Base-by-base conservation (phyloP, 768 basidiomycete species). In the Termitomyces sp. region DNA sequence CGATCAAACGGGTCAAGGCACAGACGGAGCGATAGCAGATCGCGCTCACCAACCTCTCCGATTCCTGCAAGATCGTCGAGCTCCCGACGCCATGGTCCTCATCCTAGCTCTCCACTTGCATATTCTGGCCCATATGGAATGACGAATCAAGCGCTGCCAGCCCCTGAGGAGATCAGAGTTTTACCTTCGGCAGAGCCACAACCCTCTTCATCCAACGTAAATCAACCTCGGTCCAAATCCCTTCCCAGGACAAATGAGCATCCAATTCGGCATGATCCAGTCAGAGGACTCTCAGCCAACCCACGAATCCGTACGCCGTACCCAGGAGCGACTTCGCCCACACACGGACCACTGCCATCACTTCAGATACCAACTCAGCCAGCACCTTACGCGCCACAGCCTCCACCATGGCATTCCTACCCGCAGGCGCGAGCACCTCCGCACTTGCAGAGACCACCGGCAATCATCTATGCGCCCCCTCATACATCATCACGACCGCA, bases 101-200 rank as follows among this genome's bases (percentile, higher is more conserved):
- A 76, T 56, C 67, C 63, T 11, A 68, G 68, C 46, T 70, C 73
- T 55, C 66, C 69, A 47, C 51, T 69, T 35, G 63, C 64, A n/a
- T 58, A 63, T 16, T 71, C 68, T 10, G 68, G 62, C 56, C 68
- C 63, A n/a, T 73, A 64, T 44, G 48, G 46, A 47, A 57, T 59
- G 35, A 55, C 53, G 43, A 67, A 67, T 14, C 60, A 52, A 33
- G 52, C 65, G 13, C 67, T 68, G n/a, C 68, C 73, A 56, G 62
- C 68, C 28, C 85, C 84, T 35, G 85, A 87, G 67, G 81, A 86
- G 69, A 87, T 87, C 64, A 79, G 79, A 57, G 76, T 87, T 51
- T 70, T 85, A 45, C 85, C 85, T 52, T 82, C 84, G 53, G 67
- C 67, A 41, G 74, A 72, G 1, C 69, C 72, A 62, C 71, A 67